A percentile compares a stretch with the other conserved stretches of the same genome.
phyloP scores from a whole-genome alignment of 2,329 filamentous ascomycete genomes.

The Stenocarpella maydis region DNA sequence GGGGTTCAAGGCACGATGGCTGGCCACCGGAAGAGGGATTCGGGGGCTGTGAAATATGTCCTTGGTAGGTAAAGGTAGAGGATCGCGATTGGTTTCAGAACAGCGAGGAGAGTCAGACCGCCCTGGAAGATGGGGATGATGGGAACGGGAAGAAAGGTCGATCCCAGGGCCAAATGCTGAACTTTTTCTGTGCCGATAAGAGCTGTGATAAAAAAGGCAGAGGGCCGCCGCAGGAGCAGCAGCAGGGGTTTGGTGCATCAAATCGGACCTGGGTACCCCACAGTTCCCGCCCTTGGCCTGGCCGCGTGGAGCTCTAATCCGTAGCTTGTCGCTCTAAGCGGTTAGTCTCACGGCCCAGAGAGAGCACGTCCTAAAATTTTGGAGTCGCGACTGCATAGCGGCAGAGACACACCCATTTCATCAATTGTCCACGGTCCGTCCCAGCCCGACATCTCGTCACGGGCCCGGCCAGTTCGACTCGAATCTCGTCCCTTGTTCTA shows the following conservation, averaged over 20 bases:
- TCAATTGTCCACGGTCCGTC: background rate
- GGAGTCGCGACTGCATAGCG: conserved; percentile 16
- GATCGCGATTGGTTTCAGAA: conserved; percentile 5
- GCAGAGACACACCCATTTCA: conserved; percentile 2
- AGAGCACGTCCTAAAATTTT: conserved; percentile 28
- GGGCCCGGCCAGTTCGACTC: conserved; percentile 26
- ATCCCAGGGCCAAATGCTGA: background rate
- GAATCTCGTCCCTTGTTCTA: conserved; percentile 2
- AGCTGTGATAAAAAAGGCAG: conserved; percentile 15
- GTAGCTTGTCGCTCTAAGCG: background rate
- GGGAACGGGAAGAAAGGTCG: background rate
- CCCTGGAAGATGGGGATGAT: conserved; percentile 6
- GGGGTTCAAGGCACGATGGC: background rate
- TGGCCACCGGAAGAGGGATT: background rate
- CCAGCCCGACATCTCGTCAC: conserved; percentile 7
- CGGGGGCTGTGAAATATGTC: background rate
- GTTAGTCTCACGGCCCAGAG: background rate
- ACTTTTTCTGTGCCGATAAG: conserved; percentile 30
- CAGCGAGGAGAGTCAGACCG: background rate
- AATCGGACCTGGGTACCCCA: background rate
- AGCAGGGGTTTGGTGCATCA: too few species aligned
- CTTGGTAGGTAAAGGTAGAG: background rate
- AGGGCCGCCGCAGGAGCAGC: background rate
- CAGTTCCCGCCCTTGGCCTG: background rate
- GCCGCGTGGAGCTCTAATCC: conserved; percentile 20